Conservation (phyloP, 345 rosid species). For the Hibiscus trionum region DNA sequence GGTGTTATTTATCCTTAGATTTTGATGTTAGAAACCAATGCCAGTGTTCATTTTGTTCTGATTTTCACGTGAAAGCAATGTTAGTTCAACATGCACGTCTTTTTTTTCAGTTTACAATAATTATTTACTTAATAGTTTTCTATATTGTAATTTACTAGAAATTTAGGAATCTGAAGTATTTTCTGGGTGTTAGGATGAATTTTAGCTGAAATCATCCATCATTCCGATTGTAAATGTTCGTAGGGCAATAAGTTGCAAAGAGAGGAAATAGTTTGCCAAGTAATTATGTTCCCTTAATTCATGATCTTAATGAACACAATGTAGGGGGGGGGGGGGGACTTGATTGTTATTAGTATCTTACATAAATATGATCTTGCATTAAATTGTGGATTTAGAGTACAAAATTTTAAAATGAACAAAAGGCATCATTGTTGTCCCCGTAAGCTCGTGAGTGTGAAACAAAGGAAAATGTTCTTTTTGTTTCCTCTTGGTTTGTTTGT, state of each 20-base stretch:
- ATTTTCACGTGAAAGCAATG: neutral
- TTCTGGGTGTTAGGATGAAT: neutral
- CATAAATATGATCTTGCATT: neutral
- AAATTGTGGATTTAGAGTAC: neutral
- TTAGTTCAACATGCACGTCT: neutral
- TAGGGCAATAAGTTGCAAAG: neutral
- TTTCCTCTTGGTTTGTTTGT: neutral
- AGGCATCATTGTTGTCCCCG: neutral
- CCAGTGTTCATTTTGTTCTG: neutral
- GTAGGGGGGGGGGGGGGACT: neutral
- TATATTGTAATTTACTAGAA: neutral
- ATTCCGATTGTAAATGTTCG: neutral
- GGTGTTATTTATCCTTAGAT: neutral
- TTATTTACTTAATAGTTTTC: neutral
- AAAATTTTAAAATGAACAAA: neutral
- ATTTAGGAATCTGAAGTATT: neutral
- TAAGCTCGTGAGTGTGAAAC: neutral
- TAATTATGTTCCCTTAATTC: neutral
- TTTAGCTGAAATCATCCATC: neutral
- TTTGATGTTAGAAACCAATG: neutral
- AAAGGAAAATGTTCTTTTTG: neutral
- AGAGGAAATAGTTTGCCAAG: neutral
- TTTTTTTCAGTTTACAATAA: neutral
- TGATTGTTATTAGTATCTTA: neutral
- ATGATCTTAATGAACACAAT: neutral